Evolutionary conservation across 768 basidiomycete species (phyloP).

Genomic region (Phylloporus rhodoxanthus): DNA sequence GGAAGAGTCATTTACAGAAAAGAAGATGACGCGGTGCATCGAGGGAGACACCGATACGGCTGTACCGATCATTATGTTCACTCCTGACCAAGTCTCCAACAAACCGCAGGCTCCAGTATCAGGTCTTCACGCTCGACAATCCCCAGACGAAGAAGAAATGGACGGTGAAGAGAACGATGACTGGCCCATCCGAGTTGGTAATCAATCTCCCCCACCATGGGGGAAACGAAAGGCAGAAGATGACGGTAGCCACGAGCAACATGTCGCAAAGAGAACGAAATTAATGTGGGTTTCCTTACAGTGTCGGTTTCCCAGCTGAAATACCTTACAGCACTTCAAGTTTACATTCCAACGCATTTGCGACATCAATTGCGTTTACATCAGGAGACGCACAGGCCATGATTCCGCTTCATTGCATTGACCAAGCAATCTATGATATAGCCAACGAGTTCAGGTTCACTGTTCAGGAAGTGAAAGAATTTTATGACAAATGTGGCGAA

Average conservation of each 20-base stretch:
- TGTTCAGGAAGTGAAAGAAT: conserved; percentile 70
- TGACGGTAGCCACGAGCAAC: conserved; percentile 29
- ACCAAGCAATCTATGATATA: conserved; percentile 59
- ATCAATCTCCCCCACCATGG: conserved; percentile 63
- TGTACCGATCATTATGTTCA: conserved; percentile 24
- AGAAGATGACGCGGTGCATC: conserved; percentile 9
- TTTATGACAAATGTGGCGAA: conserved; percentile 68
- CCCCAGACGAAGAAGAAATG: conserved; percentile 61
- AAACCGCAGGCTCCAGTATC: conserved; percentile 28
- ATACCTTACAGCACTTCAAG: conserved; percentile 2
- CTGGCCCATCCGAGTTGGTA: conserved; percentile 63
- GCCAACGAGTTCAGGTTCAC: conserved; percentile 68
- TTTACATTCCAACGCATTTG: not conserved
- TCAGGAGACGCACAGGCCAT: conserved; percentile 6
- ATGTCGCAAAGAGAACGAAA: conserved; percentile 40
- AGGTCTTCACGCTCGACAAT: conserved; percentile 29
- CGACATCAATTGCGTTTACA: conserved; percentile 1
- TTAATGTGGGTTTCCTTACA: conserved; percentile 31
- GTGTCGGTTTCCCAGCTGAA: not conserved
- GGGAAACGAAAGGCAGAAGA: conserved; percentile 50
- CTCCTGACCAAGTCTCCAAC: conserved; percentile 17
- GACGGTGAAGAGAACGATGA: conserved; percentile 51
- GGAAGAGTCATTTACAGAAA: conserved; percentile 21
- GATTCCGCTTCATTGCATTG: conserved; percentile 52
- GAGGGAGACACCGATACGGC: conserved; percentile 6